A percentile compares a stretch with the other conserved stretches of the same genome.
These are phyloP conservation scores for Lactarius sp. DNA, from an alignment of 768 basidiomycete species.

Conservation along the genomic window DNA sequence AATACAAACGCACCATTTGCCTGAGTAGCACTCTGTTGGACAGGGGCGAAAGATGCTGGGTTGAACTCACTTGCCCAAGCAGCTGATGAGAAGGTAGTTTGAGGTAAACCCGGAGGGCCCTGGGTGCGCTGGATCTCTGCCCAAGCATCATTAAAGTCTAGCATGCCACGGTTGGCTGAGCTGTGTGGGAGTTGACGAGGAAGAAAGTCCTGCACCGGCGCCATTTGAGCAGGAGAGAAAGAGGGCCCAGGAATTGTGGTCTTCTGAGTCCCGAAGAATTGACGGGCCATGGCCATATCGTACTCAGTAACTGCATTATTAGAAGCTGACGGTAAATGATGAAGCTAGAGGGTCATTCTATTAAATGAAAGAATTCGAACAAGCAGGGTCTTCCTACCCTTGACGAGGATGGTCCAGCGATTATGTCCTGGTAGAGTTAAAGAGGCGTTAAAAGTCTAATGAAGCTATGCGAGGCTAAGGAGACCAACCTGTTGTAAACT, in stretches of 20 bases:
- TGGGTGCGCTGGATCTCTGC: slow-evolving; percentile 14
- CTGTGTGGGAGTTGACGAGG: slow-evolving; percentile 31
- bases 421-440: slow-evolving; percentile 51
- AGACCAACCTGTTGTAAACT: slow-evolving; percentile 75
- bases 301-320: slow-evolving; percentile 49
- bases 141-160: slow-evolving; percentile 19
- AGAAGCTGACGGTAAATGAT: slow-evolving; percentile 64
- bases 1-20: slow-evolving; percentile 7
- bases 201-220: slow-evolving; percentile 33
- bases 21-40: neutral
- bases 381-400: slow-evolving; percentile 41
- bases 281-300: slow-evolving; percentile 69
- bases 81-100: neutral
- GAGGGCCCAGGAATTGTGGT: slow-evolving; percentile 34
- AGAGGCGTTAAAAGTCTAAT: neutral
- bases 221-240: slow-evolving; percentile 35
- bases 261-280: slow-evolving; percentile 61
- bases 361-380: neutral
- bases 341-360: slow-evolving; percentile 46
- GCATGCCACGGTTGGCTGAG: slow-evolving; percentile 21
- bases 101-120: neutral
- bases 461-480: neutral
- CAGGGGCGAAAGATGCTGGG: neutral
- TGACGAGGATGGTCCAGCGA: slow-evolving; percentile 67
- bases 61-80: slow-evolving; percentile 29